phyloP scores from a whole-genome alignment of 108 stramenopile species.

The Cyclotella choctawhatcheeana region DNA sequence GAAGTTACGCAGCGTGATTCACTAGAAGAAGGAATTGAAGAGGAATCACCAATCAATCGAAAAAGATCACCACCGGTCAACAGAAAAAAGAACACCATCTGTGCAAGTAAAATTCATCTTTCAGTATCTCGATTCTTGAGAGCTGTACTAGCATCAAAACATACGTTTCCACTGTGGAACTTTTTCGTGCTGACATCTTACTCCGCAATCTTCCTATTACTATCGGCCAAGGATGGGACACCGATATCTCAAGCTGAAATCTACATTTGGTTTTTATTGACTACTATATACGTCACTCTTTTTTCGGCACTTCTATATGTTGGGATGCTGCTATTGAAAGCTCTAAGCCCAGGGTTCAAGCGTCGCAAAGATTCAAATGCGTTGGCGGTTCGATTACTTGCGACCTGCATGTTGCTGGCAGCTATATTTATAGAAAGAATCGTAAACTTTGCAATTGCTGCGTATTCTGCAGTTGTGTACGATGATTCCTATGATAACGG shows the following conservation, averaged over 20 bases:
- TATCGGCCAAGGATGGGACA: constrained; percentile 9
- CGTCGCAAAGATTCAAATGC: constrained; percentile 39
- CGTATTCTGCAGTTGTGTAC: constrained; percentile 12
- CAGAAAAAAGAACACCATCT: constrained; percentile 1
- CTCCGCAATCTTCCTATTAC: constrained; percentile 20
- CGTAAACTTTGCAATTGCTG: constrained; percentile 38
- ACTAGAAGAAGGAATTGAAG: constrained; percentile 9
- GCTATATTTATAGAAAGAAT: constrained; percentile 32
- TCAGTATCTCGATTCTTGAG: constrained; percentile 25
- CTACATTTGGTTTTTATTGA: constrained; percentile 41
- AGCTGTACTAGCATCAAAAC: constrained; percentile 39
- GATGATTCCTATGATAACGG: background rate
- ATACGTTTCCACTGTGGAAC: constrained; percentile 43
- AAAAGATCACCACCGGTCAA: background rate
- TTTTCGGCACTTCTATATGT: constrained; percentile 29
- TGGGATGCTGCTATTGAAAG: constrained; percentile 27
- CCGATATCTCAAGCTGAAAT: constrained; percentile 18
- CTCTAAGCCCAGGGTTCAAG: constrained; percentile 30
- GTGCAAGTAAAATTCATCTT: constrained; percentile 4
- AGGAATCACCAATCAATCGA: background rate
- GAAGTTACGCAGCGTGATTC: constrained; percentile 8
- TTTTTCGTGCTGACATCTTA: constrained; percentile 30
- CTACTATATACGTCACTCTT: constrained; percentile 28
- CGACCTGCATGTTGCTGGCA: constrained; percentile 28
- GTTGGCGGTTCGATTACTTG: constrained; percentile 26